Evolutionary conservation across 208 protist genomes (phyloP), one percentile per base, ranked within the genome.

Genomic region (Leishmania tarentolae): DNA sequence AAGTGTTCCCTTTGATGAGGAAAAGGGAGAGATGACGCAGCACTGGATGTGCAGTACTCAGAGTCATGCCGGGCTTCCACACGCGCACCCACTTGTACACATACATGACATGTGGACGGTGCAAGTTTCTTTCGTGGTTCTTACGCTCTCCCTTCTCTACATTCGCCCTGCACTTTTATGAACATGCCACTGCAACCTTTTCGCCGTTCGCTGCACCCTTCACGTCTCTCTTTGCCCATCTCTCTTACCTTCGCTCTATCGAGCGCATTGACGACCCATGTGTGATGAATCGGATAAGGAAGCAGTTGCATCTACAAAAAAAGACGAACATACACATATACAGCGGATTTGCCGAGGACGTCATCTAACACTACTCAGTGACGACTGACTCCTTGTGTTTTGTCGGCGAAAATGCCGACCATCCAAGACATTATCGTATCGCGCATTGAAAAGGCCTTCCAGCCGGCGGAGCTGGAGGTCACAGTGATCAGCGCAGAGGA

Each of bases 401-500:
- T 28, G 6, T 42, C 52, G 8, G 35, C 35, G 17, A 75, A 42
- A 9, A 86, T 81, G 75, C 52, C 78, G 31, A 83, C 57, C 63
- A 73, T 56, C 9, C 76, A 85, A 35, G 59, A 86, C 42, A 80
- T 42, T 3, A 90, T 90, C 46, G 70, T 83, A 24, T 68, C 80
- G 2, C 85, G 88, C 44, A 91, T 95, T 74, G 70, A 83, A 44
- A 86, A 84, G 17, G 76, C 70, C 52, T 76, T 94, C 9, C 76
- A 85, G 47, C 88, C 91, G 11, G 78, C 72, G 4, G 81, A 79
- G 59, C 78, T 88, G 77, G 76, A 87, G 46, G 93, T 95, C 42
- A 89, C 76, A 40, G 79, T 66, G 3, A 69, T 95, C n/a, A 91
- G 85, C 81, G 87, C 82, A 63, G 82, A 86, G 7, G 85, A 92